Evolutionary conservation across 495 filamentous ascomycete species (phyloP), one percentile per base, ranked within the genome.

Genomic region (Talaromyces stipitatus): DNA sequence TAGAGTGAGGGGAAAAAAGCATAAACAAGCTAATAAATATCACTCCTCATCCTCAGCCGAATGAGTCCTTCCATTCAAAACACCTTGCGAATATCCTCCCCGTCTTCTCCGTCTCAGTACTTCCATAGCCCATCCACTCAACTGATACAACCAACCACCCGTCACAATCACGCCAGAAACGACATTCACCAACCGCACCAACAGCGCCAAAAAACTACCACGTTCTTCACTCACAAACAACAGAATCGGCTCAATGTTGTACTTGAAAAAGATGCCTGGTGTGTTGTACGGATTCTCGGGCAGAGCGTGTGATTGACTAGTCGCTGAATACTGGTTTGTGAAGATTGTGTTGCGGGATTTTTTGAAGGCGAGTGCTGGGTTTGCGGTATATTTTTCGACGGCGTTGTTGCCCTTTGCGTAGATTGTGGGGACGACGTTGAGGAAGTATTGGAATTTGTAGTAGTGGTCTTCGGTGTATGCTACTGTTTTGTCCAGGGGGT

Each of bases 281-380:
- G 95, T 82, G 38, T 71, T 58, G 58, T 58, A 68, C 7, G 77
- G 74, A 57, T 77, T 83, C 68, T 95, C 88, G 55, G 76, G 71
- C 36, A 97, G 76, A 7, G 74, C 62, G 53, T 82, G 79, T 54
- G 79, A 84, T 70, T 96, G 90, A 62, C 90, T 87, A 0, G 92
- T 97, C 0, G 95, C 94, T 38, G 92, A 94, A 78, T 99, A 99
- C 69, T 99, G 94, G 76, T 99, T 97, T 22, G 94, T 97, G 73
- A 86, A 82, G 72, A 99, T 80, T 36, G 85, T 87, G 61, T 79
- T 75, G 16, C 69, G 67, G 48, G 59, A 59, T 56, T 63, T 59
- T 33, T 61, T 64, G 29, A 64, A 56, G 41, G 57, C 60, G 4
- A 56, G 55, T 14, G 60, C 66, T 18, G 61, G 65, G n/a, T 61